phyloP scores from a whole-genome alignment of 164 flowering plant genomes.

The Aristolochia contorta region DNA sequence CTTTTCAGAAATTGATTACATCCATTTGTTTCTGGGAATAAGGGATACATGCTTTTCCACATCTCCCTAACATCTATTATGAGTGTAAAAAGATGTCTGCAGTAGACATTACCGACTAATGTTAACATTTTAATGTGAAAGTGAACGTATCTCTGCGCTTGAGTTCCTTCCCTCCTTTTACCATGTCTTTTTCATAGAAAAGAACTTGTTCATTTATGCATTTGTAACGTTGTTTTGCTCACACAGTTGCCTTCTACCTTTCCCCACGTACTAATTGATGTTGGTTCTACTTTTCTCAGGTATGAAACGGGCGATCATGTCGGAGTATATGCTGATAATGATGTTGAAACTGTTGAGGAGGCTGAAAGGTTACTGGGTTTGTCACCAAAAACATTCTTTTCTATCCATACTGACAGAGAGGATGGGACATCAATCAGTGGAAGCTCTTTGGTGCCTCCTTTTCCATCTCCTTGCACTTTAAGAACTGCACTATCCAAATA shows the following conservation, averaged over 20 bases:
- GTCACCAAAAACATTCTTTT: constrained; percentile 60
- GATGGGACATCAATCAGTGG: constrained; percentile 82
- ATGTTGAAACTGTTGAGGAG: constrained; percentile 62
- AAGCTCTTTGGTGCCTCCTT: constrained; percentile 77
- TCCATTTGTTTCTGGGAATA: too few relatives aligned
- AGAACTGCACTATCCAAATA: constrained; percentile 68
- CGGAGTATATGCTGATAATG: constrained; percentile 83
- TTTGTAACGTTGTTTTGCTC: too few relatives aligned
- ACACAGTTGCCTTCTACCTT: not conserved
- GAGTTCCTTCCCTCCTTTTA: too few relatives aligned
- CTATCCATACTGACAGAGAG: constrained; percentile 74
- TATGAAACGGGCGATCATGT: constrained; percentile 99
- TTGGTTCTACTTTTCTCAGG: constrained; percentile 26
- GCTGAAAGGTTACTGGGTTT: constrained; percentile 60
- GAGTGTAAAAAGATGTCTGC: too few relatives aligned
- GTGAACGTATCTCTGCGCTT: too few relatives aligned
- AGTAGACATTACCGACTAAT: too few relatives aligned
- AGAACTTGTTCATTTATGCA: too few relatives aligned
- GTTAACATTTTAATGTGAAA: too few relatives aligned
- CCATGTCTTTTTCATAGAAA: too few relatives aligned
- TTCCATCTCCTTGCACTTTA: constrained; percentile 78
- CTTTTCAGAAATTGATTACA: too few relatives aligned
- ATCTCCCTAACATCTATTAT: too few relatives aligned
- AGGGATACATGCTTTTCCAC: too few relatives aligned
- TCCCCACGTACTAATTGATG: not conserved